Conservation (phyloP, 2,329 filamentous ascomycete genomes). For the Thelonectria rubi region DNA sequence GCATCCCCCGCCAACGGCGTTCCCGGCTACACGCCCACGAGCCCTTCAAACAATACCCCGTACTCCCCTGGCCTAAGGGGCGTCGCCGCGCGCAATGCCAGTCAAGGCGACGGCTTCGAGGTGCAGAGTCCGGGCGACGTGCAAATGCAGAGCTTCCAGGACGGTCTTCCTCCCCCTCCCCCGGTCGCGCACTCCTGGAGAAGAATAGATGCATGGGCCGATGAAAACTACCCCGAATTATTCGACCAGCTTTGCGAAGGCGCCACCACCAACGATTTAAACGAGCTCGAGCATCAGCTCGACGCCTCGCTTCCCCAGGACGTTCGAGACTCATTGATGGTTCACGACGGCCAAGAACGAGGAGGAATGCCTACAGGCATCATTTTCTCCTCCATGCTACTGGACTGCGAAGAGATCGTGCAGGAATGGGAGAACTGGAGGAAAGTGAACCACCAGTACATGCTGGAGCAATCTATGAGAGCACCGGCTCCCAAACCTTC, state of each 20-base stretch:
- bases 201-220: conserved; percentile 92
- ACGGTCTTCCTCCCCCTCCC: conserved; percentile 88
- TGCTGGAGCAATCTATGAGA: conserved; percentile 68
- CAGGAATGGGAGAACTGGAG: conserved; percentile 99
- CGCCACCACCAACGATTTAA: conserved; percentile 92
- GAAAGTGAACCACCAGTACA: conserved; percentile 88
- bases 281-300: conserved; percentile 94
- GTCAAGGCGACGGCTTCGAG: conserved; percentile 73
- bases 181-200: conserved; percentile 91
- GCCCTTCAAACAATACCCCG: conserved; percentile 70
- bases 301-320: conserved; percentile 95
- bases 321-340: conserved; percentile 86
- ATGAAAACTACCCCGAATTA: conserved; percentile 94
- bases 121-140: conserved; percentile 82
- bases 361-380: conserved; percentile 91
- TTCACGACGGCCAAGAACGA: conserved; percentile 97
- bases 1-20: conserved; percentile 56
- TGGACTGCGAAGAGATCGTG: conserved; percentile 97
- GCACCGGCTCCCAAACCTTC: conserved; percentile 74
- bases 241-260: conserved; percentile 93
- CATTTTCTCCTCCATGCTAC: conserved; percentile 91
- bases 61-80: conserved; percentile 93
- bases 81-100: conserved; percentile 72
- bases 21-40: conserved; percentile 55
- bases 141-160: conserved; percentile 94